Percentiles rank a stretch among this genome's conserved stretches.
Conservation (phyloP, 257 asterid species). For the Solanum peruvianum region DNA sequence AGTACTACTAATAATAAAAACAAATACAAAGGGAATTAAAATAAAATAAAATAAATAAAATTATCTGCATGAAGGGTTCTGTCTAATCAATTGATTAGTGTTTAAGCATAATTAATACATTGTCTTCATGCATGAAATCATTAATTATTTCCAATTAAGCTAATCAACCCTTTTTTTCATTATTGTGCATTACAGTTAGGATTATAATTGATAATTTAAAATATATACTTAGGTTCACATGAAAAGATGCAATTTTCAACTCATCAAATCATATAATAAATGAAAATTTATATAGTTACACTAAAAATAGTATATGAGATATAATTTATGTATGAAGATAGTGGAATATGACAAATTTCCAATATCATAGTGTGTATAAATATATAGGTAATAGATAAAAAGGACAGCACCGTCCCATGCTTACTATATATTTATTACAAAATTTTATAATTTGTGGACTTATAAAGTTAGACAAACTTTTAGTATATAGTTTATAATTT, state of each 20-base stretch:
- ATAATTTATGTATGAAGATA: neutral
- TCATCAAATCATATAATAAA: neutral
- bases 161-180: neutral
- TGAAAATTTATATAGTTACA: neutral
- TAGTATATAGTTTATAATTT: neutral
- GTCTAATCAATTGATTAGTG: neutral
- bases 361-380: neutral
- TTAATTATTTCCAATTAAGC: neutral
- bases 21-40: neutral
- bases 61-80: neutral
- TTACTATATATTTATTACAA: neutral
- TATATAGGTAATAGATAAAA: neutral
- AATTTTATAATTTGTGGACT: neutral
- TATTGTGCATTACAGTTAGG: neutral
- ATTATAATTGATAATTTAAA: neutral
- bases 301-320: neutral
- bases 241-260: neutral
- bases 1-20: neutral
- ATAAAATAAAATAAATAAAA: neutral
- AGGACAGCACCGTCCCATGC: slow-evolving; percentile 17
- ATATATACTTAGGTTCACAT: neutral
- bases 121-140: neutral
- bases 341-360: neutral
- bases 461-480: neutral
- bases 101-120: neutral